Conservation (phyloP, 176 grass and related monocot genomes). For the Ananas comosus region DNA sequence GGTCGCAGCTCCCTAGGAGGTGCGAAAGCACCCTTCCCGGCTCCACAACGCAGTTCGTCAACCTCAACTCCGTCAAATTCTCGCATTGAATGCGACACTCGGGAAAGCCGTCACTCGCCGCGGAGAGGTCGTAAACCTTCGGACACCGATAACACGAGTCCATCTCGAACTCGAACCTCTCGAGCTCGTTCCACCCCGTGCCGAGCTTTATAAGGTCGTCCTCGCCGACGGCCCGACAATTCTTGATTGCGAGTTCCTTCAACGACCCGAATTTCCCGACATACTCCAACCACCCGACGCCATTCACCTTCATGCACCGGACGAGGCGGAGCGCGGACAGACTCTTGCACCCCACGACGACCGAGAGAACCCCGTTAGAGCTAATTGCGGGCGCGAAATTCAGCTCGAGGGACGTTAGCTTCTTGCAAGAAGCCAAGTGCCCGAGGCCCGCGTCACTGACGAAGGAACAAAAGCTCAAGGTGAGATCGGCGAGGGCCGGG, state of each 20-base stretch:
- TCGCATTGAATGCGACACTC: slow-evolving; percentile 26
- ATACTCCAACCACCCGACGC: slow-evolving; percentile 52
- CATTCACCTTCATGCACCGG: slow-evolving; percentile 37
- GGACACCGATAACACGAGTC: slow-evolving; percentile 26
- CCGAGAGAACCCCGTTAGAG: slow-evolving; percentile 35
- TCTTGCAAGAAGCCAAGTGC: slow-evolving; percentile 33
- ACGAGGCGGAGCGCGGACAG: slow-evolving; percentile 44
- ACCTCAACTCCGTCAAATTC: slow-evolving; percentile 44
- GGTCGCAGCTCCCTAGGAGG: slow-evolving; percentile 34
- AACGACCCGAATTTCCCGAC: slow-evolving; percentile 41
- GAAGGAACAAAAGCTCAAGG: slow-evolving; percentile 55
- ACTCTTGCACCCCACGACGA: slow-evolving; percentile 51
- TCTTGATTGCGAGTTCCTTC: slow-evolving; percentile 44
- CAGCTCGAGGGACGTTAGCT: slow-evolving; percentile 40
- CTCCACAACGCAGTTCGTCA: slow-evolving; percentile 39
- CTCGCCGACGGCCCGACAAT: slow-evolving; percentile 43
- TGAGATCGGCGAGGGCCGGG: slow-evolving; percentile 34
- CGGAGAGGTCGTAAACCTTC: slow-evolving; percentile 12
- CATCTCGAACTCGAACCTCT: slow-evolving; percentile 49
- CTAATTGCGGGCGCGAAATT: slow-evolving; percentile 32
- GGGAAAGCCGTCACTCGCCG: slow-evolving; percentile 14
- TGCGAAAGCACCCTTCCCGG: slow-evolving; percentile 32
- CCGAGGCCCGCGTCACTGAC: slow-evolving; percentile 39
- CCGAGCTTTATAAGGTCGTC: slow-evolving; percentile 50
- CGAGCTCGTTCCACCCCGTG: slow-evolving; percentile 44